Evolutionary conservation across 768 basidiomycete species (phyloP), one percentile per base, ranked within the genome.

Genomic region (Boletus bicolor): DNA sequence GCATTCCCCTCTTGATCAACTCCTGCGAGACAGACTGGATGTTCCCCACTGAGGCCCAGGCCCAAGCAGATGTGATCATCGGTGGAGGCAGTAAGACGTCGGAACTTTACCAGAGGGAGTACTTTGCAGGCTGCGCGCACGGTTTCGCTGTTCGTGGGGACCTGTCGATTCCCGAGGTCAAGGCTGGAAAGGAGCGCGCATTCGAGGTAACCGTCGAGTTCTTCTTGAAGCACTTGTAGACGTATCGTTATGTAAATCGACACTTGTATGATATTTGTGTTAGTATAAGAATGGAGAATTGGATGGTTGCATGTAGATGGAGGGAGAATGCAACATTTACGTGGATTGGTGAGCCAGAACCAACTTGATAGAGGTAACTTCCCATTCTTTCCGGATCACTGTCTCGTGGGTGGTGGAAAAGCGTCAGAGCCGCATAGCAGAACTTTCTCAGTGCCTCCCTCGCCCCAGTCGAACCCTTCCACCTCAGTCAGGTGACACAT

Each of bases 1-100:
- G 78, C 44, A 77, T 77, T 1, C 84, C 87, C 21, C 75, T 89
- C 28, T 77, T 90, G 38, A 84, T 88, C 72, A 87, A 87, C 75
- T 82, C 80, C 41, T 87, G 86, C 71, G 75, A 78, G 28, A 41
- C 65, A 30, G 85, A 87, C 66, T 2, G 35, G 5, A 68, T 70
- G 63, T 89, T 86, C 76, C 80, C 83, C 7, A 44, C 37, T 1
- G 78, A 79, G 39, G 49, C 73, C 5, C 77, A 79, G 52, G 68
- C 64, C 1, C 57, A 73, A 48, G 82, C 83, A 2, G 82, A 84
- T 51, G 63, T 72, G 47, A 73, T 86, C 39, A 65, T 87, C 12
- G 80, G 76, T 0, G 78, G 71, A 6, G 71, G 71, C 17, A 74
- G 74, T 0, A 76, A 77, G 47, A 79, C 76, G 55, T 73, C 71